A percentile compares a stretch with the other conserved stretches of the same genome.
phyloP scores from a whole-genome alignment of 495 filamentous ascomycete species.

The Mytilinidion resinicola region DNA sequence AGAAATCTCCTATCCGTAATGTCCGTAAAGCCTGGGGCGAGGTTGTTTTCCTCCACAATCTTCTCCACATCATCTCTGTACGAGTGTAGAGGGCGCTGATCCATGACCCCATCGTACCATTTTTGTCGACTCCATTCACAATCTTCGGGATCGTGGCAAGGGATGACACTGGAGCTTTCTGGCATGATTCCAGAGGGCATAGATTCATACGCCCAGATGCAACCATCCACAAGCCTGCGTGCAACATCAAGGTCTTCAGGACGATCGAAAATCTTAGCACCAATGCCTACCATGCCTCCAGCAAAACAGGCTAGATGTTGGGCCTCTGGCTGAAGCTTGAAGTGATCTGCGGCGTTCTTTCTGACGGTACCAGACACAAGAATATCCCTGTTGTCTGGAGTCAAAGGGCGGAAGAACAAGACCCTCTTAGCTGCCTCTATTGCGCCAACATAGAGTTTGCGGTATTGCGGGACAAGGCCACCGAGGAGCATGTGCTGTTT shows the following conservation, averaged over 20 bases:
- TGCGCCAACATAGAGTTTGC: slow-evolving; percentile 39
- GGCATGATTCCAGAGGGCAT: slow-evolving; percentile 43
- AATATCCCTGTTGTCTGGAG: slow-evolving; percentile 35
- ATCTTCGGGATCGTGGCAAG: slow-evolving; percentile 29
- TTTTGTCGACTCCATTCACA: slow-evolving; percentile 40
- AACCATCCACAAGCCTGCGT: slow-evolving; percentile 30
- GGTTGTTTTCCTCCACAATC: slow-evolving; percentile 31
- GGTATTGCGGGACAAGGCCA: slow-evolving; percentile 37
- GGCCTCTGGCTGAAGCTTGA: slow-evolving; percentile 34
- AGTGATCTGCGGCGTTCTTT: slow-evolving; percentile 15
- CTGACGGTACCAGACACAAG: slow-evolving; percentile 37
- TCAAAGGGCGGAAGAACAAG: slow-evolving; percentile 45
- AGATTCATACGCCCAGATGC: slow-evolving; percentile 32
- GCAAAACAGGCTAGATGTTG: slow-evolving; percentile 37
- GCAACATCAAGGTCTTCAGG: slow-evolving; percentile 29
- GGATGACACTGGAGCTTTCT: slow-evolving; percentile 36
- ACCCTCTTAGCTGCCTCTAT: slow-evolving; percentile 34
- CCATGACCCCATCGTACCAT: slow-evolving; percentile 36
- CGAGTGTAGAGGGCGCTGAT: slow-evolving; percentile 7
- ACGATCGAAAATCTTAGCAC: slow-evolving; percentile 23
- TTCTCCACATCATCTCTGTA: slow-evolving; percentile 10
- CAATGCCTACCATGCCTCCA: slow-evolving; percentile 32
- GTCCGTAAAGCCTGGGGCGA: slow-evolving; percentile 36
- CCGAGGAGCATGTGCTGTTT: slow-evolving; percentile 35
- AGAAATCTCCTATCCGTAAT: slow-evolving; percentile 39